Conservation (phyloP, 192 early-diverging fungal genomes). For the Pilaira anomala region DNA sequence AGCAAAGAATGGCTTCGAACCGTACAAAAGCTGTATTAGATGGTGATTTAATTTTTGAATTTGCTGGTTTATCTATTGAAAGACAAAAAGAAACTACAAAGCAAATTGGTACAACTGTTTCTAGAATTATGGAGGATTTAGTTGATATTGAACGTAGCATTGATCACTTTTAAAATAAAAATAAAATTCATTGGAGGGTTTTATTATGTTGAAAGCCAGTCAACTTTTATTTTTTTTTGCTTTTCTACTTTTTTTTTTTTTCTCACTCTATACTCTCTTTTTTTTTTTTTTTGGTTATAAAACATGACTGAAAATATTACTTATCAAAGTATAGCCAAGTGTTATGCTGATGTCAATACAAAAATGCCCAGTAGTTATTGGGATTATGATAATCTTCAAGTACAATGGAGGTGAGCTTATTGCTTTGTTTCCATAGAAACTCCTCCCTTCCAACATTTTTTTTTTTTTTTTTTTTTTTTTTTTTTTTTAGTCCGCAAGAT, state of each 20-base stretch:
- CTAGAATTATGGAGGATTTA: constrained; percentile 82
- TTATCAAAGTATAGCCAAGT: constrained; percentile 63
- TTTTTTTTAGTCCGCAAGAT: constrained; percentile 69
- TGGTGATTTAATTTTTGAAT: constrained; percentile 76
- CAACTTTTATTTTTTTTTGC: not conserved
- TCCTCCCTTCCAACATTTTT: not conserved
- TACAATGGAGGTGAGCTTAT: constrained; percentile 83
- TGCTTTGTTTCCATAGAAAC: not conserved
- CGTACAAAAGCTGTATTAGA: constrained; percentile 82
- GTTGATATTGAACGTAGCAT: constrained; percentile 59
- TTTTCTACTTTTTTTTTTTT: not conserved
- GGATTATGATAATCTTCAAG: constrained; percentile 94
- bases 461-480: constrained; percentile 1
- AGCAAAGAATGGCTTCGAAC: constrained; percentile 65
- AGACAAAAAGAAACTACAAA: constrained; percentile 85
- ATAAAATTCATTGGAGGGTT: not conserved
- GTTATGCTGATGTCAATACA: constrained; percentile 85
- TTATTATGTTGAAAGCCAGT: not conserved
- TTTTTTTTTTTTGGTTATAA: not conserved
- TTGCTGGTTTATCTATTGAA: constrained; percentile 60
- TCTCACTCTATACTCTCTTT: not conserved
- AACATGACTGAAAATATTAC: not conserved
- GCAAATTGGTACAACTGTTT: constrained; percentile 80
- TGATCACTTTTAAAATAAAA: constrained; percentile 63
- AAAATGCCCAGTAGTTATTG: constrained; percentile 84